Percentiles rank a stretch among this genome's conserved stretches.
phyloP scores from a whole-genome alignment of 495 filamentous ascomycete genomes.

The Hyphodiscus hymeniophilus region DNA sequence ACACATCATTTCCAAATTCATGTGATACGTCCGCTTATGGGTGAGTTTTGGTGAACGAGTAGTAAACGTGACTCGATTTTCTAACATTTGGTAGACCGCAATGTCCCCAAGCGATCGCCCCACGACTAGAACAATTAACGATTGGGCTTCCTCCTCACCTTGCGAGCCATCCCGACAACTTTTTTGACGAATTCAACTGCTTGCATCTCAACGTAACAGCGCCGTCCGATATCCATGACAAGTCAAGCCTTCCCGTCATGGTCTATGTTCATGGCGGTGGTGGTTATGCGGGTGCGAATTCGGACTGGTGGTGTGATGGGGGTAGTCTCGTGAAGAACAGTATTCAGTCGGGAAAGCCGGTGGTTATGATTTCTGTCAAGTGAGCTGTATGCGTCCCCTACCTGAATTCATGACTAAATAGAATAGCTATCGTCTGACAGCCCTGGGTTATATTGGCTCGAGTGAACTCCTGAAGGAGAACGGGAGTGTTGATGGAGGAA shows the following conservation, averaged over 20 bases:
- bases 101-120: slow-evolving; percentile 25
- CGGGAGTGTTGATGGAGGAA: slow-evolving; percentile 2
- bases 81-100: slow-evolving; percentile 23
- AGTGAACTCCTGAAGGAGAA: slow-evolving; percentile 8
- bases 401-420: background rate
- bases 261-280: slow-evolving; percentile 36
- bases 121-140: background rate
- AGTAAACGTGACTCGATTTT: background rate
- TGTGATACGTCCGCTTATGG: slow-evolving; percentile 2
- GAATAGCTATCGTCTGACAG: slow-evolving; percentile 12
- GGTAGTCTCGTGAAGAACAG: slow-evolving; percentile 3
- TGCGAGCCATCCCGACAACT: background rate
- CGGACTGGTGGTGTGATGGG: slow-evolving; percentile 14
- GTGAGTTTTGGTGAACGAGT: slow-evolving; percentile 1
- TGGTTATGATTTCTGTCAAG: slow-evolving; percentile 12
- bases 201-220: slow-evolving; percentile 35
- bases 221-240: slow-evolving; percentile 17
- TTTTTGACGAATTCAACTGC: slow-evolving; percentile 35
- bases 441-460: slow-evolving; percentile 8
- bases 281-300: slow-evolving; percentile 5
- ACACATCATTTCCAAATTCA: background rate
- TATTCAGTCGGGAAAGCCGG: slow-evolving; percentile 1
- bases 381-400: background rate
- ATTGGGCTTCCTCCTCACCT: slow-evolving; percentile 1
- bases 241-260: slow-evolving; percentile 28